Conservation (phyloP, 2,329 filamentous ascomycete genomes). For the Sarocladium oryzae region DNA sequence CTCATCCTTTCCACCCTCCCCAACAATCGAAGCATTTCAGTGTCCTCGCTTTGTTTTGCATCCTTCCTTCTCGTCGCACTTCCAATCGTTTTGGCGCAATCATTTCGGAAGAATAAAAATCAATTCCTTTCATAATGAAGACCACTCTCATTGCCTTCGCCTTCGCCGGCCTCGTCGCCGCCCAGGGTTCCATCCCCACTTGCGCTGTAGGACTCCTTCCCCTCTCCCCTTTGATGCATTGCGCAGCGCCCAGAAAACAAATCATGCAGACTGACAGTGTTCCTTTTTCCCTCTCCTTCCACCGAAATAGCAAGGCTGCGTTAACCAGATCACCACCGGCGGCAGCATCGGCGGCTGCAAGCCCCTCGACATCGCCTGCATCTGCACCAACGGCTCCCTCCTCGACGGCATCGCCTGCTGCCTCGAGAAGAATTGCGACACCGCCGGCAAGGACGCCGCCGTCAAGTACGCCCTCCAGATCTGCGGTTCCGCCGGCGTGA, state of each 20-base stretch:
- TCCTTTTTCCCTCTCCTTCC: no score
- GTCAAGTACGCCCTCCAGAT: slow-evolving; percentile 31
- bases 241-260: no score
- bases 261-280: no score
- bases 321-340: slow-evolving; percentile 26
- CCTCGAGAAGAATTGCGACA: slow-evolving; percentile 27
- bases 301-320: slow-evolving; percentile 22
- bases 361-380: slow-evolving; percentile 31
- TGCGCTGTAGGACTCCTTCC: slow-evolving; percentile 31
- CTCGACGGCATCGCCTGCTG: slow-evolving; percentile 36
- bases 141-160: slow-evolving; percentile 22
- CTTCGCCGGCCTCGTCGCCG: slow-evolving; percentile 26
- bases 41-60: no score
- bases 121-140: slow-evolving; percentile 27
- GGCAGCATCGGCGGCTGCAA: slow-evolving; percentile 30
- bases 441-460: slow-evolving; percentile 24
- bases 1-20: background rate
- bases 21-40: no score
- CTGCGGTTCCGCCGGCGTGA: slow-evolving; percentile 29
- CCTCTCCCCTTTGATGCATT: background rate
- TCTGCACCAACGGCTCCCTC: slow-evolving; percentile 35
- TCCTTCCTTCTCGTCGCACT: no score
- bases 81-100: background rate
- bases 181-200: slow-evolving; percentile 26
- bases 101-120: background rate